These are phyloP conservation scores for Terana coerulea DNA, from an alignment of 768 basidiomycete genomes.

Conservation along the genomic window DNA sequence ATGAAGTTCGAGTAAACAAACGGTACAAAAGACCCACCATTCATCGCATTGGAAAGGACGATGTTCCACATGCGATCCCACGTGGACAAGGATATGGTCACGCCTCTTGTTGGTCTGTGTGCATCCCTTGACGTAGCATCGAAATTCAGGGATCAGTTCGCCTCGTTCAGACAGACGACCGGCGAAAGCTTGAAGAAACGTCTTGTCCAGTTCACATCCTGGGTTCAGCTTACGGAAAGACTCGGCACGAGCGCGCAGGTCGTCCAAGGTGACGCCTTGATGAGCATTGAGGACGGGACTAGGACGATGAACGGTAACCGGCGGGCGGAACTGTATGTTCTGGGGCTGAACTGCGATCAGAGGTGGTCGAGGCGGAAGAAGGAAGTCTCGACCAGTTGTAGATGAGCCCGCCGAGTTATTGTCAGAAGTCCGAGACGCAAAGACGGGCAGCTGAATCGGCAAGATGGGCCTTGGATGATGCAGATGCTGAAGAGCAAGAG, in stretches of 20 bases:
- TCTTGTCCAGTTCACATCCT: conserved; percentile 56
- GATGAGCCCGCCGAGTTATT: not conserved
- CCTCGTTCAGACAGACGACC: conserved; percentile 60
- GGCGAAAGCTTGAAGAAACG: conserved; percentile 64
- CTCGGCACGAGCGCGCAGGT: conserved; percentile 52
- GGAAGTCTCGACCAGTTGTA: not conserved
- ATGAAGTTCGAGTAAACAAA: not conserved
- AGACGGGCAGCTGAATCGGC: conserved; percentile 1
- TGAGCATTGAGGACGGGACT: conserved; percentile 61
- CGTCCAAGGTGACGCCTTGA: conserved; percentile 50
- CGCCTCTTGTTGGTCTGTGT: conserved; percentile 65
- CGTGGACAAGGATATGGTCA: conserved; percentile 72
- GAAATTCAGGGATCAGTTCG: conserved; percentile 53
- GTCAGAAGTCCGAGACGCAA: not conserved
- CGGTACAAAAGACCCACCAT: conserved; percentile 45
- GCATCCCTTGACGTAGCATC: conserved; percentile 68
- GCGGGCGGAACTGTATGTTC: not conserved
- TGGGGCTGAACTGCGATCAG: conserved; percentile 2
- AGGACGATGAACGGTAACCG: not conserved
- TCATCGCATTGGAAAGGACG: conserved; percentile 59
- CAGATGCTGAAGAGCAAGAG: too few species aligned
- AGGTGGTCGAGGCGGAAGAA: not conserved
- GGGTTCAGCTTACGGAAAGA: conserved; percentile 52
- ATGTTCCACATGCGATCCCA: conserved; percentile 69
- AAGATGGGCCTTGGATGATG: not conserved